Percentiles rank a stretch among this genome's conserved stretches.
phyloP scores from a whole-genome alignment of 1,284 basidiomycete genomes.

The Heimioporus punctisporus region DNA sequence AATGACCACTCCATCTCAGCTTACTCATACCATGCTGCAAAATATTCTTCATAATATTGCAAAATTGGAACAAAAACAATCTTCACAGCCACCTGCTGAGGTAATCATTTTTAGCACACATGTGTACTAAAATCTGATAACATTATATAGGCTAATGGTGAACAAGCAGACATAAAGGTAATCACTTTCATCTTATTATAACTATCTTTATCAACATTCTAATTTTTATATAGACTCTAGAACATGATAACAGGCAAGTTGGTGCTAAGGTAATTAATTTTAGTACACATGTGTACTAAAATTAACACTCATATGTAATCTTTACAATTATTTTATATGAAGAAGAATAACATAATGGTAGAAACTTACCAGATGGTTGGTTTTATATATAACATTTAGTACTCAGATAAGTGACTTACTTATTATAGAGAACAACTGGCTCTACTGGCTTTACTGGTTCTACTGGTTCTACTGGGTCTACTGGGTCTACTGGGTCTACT shows the following conservation, averaged over 20 bases:
- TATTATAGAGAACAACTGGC: too few relatives aligned
- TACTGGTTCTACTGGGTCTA: too few relatives aligned
- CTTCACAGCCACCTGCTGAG: too few relatives aligned
- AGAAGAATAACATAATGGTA: too few relatives aligned
- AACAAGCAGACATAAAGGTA: background rate
- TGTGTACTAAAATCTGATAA: background rate
- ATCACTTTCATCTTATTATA: background rate
- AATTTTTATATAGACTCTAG: background rate
- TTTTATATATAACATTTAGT: background rate
- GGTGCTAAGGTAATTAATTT: background rate
- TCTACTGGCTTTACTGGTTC: too few relatives aligned
- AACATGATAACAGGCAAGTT: background rate
- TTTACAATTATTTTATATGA: too few relatives aligned
- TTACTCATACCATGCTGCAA: too few relatives aligned
- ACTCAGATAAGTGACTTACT: background rate
- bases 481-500: too few relatives aligned
- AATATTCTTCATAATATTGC: too few relatives aligned
- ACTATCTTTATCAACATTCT: background rate
- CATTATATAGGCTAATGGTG: background rate
- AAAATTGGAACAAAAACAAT: too few relatives aligned
- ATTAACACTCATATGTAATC: background rate
- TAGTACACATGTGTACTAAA: background rate
- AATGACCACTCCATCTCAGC: too few relatives aligned
- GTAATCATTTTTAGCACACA: background rate
- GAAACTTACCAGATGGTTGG: too few relatives aligned